Conservation (phyloP, 305 asterid species). For the Fraxinus angustifolia region DNA sequence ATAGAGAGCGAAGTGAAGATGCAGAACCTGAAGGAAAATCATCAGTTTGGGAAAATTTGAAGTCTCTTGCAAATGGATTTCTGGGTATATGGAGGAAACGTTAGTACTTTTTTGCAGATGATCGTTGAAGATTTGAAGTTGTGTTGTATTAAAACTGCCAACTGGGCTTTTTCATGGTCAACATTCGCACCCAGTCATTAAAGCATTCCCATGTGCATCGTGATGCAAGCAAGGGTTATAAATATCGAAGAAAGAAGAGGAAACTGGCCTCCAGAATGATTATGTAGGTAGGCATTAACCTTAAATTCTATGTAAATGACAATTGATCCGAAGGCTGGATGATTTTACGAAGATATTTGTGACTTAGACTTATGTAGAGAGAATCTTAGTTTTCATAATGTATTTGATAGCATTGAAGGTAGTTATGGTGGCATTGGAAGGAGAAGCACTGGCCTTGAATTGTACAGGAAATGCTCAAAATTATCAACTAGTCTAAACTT, state of each 20-base stretch:
- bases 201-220: neutral
- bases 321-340: neutral
- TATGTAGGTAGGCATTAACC: neutral
- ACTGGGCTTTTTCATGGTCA: neutral
- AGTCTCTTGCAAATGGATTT: constrained; percentile 68
- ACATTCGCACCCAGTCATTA: neutral
- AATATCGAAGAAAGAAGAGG: neutral
- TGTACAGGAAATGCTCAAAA: neutral
- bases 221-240: neutral
- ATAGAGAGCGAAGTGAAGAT: constrained; percentile 30
- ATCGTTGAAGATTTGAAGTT: neutral
- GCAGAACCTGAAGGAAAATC: constrained; percentile 34
- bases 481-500: neutral
- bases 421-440: neutral
- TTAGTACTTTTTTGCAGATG: constrained; percentile 6
- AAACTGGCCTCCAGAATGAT: neutral
- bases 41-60: constrained; percentile 61
- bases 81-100: constrained; percentile 53
- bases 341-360: neutral
- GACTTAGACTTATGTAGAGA: neutral
- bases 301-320: neutral
- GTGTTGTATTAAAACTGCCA: neutral
- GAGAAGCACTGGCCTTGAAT: neutral
- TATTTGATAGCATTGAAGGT: neutral
- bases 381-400: neutral